A percentile compares a stretch with the other conserved stretches of the same genome.
Evolutionary conservation across 1,284 basidiomycete species (phyloP).

Genomic region (Meripilus lineatus): DNA sequence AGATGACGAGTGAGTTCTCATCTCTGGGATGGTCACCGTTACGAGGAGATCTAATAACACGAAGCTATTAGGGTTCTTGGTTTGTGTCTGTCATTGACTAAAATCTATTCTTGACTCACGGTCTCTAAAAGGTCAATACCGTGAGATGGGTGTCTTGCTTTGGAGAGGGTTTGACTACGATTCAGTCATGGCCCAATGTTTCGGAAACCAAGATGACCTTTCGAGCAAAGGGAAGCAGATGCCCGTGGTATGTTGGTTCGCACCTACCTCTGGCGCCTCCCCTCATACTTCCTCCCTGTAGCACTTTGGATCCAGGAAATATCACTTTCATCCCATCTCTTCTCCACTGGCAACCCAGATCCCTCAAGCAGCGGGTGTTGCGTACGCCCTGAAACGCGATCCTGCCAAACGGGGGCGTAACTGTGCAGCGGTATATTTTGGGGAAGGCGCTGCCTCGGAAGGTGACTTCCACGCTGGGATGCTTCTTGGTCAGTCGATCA

Average conservation of each 20-base stretch:
- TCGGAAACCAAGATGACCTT: slow-evolving; percentile 80
- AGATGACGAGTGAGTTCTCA: slow-evolving; percentile 80
- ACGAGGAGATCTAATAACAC: slow-evolving; percentile 2
- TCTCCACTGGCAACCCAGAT: slow-evolving; percentile 95
- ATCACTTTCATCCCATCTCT: slow-evolving; percentile 93
- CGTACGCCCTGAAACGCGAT: slow-evolving; percentile 81
- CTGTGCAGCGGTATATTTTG: slow-evolving; percentile 89
- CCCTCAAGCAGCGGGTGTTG: slow-evolving; percentile 93
- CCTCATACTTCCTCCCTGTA: slow-evolving; percentile 22
- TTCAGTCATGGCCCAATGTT: slow-evolving; percentile 82
- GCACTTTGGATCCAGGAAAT: slow-evolving; percentile 83
- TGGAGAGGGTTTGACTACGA: slow-evolving; percentile 81
- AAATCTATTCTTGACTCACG: not conserved
- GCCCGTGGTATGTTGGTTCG: slow-evolving; percentile 59
- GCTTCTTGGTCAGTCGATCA: slow-evolving; percentile 39
- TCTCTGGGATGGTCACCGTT: not conserved
- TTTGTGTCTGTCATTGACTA: not conserved
- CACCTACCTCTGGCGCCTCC: not conserved
- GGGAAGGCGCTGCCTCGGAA: slow-evolving; percentile 78
- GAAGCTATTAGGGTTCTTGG: slow-evolving; percentile 1
- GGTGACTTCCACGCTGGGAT: slow-evolving; percentile 79
- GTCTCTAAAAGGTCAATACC: slow-evolving; percentile 62
- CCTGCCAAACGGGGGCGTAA: slow-evolving; percentile 67
- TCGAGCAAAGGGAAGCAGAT: slow-evolving; percentile 86
- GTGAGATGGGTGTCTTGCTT: slow-evolving; percentile 86